phyloP scores from a whole-genome alignment of 2,329 filamentous ascomycete species.

The Pseudogymnoascus sp. region DNA sequence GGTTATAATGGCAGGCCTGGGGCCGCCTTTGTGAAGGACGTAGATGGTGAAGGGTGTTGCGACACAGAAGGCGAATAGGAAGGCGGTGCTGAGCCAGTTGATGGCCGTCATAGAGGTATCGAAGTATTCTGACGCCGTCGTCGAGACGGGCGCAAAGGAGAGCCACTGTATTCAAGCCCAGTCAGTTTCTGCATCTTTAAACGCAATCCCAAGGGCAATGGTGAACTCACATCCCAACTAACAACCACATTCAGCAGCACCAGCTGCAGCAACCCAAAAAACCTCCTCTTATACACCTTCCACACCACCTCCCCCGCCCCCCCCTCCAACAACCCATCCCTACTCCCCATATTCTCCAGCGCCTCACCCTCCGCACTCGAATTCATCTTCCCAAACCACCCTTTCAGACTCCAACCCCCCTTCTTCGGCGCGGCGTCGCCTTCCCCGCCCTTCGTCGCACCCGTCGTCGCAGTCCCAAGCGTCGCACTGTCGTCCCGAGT shows the following conservation, averaged over 20 bases:
- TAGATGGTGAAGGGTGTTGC: slow-evolving; percentile 67
- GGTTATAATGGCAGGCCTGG: slow-evolving; percentile 67
- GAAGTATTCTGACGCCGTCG: slow-evolving; percentile 68
- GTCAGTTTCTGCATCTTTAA: neutral
- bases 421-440: neutral
- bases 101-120: slow-evolving; percentile 63
- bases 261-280: slow-evolving; percentile 78
- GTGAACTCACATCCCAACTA: slow-evolving; percentile 78
- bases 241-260: slow-evolving; percentile 86
- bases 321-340: slow-evolving; percentile 5
- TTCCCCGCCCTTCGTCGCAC: neutral
- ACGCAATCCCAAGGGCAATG: neutral
- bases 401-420: neutral
- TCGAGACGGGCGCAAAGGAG: slow-evolving; percentile 78
- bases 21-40: slow-evolving; percentile 67
- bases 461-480: neutral
- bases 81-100: slow-evolving; percentile 88
- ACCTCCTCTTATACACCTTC: slow-evolving; percentile 73
- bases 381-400: slow-evolving; percentile 3
- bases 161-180: slow-evolving; percentile 59
- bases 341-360: neutral
- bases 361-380: neutral
- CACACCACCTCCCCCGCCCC: slow-evolving; percentile 25
- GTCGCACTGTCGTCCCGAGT: neutral
- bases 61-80: slow-evolving; percentile 74